phyloP scores from a whole-genome alignment of 306 rosid genomes.

The Rosa multiflora region DNA sequence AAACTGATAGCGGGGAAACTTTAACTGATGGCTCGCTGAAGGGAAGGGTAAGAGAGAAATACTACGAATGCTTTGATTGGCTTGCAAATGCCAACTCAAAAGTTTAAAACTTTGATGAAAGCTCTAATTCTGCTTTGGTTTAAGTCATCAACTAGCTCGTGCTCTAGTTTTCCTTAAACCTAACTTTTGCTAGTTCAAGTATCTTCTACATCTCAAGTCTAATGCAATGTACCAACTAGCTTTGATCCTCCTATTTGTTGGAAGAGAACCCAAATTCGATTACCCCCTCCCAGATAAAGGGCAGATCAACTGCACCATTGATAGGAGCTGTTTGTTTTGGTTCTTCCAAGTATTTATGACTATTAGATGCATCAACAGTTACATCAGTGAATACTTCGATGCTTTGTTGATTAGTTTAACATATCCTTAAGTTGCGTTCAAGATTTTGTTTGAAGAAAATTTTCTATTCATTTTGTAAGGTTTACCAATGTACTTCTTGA shows the following conservation, averaged over 20 bases:
- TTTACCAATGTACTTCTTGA: background rate
- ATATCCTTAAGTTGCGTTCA: background rate
- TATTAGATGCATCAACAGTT: background rate
- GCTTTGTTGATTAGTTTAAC: background rate
- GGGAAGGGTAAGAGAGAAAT: constrained; percentile 41
- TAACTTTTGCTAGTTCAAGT: background rate
- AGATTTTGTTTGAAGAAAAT: background rate
- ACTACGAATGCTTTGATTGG: background rate
- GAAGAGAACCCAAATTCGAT: background rate
- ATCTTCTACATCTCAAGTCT: background rate
- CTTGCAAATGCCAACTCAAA: background rate
- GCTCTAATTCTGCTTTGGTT: background rate
- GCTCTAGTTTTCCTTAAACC: background rate
- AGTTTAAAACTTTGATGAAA: background rate
- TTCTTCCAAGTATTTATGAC: background rate
- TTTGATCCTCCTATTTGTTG: background rate
- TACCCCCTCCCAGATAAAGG: background rate
- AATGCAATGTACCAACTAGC: background rate
- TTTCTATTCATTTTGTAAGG: background rate
- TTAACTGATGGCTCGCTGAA: constrained; percentile 19
- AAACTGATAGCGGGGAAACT: constrained; percentile 36
- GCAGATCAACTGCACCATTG: background rate
- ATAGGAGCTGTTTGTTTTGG: background rate
- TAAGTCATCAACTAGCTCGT: background rate
- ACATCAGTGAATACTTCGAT: background rate